Evolutionary conservation across 352 stramenopile species (phyloP), one percentile per base, ranked within the genome.

Genomic region (Globisporangium rhizosaccharum): DNA sequence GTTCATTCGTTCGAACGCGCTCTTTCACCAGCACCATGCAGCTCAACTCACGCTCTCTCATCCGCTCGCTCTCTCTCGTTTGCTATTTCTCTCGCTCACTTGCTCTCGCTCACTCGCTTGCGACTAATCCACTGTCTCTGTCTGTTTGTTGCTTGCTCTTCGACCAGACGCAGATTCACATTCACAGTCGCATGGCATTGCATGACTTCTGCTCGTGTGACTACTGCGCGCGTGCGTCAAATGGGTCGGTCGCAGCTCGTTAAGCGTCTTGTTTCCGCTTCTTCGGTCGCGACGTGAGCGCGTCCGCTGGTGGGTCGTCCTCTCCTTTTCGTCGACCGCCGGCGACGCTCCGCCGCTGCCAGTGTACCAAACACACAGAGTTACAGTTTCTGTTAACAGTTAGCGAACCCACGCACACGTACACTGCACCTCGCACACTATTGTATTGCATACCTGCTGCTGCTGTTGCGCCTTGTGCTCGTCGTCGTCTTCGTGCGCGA

Each of bases 361-460:
- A 20, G 87, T 71, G 77, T 73, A 92, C 79, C 90, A 69, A 90
- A 92, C 81, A 89, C 48, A 26, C 37, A 48, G 6, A 25, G 90
- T 92, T 92, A 92, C 80, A 92, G 78, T 82, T 90, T 90, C 83
- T 92, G 83, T 92, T 92, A 92, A 90, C 54, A 33, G 23, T 30
- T 61, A 70, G 61, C 62, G 30, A 62, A 72, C 52, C 76, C 5
- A 68, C 49, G 37, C 59, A 61, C 46, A 42, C 47, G 36, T 37
- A 33, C 50, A 65, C 23, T 55, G 68, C n/a, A 36, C 12, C 18
- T 12, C 46, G 60, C 53, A 47, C 28, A 44, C 23, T 46, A 74
- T 71, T 51, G 56, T 63, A 61, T 74, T 20, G 57, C 68, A 59
- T 67, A 75, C 82, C 67, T 89, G 79, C 79, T 90, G 79, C 28